A percentile compares a stretch with the other conserved stretches of the same genome.
phyloP scores from a whole-genome alignment of 345 rosid species.

The Eucalyptus curtisii region DNA sequence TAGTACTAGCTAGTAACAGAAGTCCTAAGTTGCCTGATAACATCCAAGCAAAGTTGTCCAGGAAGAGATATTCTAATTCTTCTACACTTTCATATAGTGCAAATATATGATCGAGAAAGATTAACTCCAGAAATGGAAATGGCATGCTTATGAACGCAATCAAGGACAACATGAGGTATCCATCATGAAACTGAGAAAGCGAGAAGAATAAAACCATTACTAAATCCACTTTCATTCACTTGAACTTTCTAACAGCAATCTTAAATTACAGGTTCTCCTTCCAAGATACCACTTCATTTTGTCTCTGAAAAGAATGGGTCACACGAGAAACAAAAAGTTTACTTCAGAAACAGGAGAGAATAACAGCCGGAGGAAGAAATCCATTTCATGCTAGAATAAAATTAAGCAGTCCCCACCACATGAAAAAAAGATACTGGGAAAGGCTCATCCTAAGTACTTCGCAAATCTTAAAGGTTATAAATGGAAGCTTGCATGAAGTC shows the following conservation, averaged over 20 bases:
- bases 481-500: neutral
- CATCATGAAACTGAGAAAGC: neutral
- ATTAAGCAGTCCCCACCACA: neutral
- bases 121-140: neutral
- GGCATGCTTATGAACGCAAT: neutral
- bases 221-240: neutral
- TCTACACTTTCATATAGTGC: neutral
- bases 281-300: neutral
- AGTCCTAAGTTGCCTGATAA: neutral
- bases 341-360: neutral
- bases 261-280: neutral
- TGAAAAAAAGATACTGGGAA: neutral
- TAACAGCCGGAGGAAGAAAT: neutral
- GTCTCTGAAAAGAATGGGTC: neutral
- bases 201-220: neutral
- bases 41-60: neutral
- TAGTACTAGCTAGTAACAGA: neutral
- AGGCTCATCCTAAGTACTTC: neutral
- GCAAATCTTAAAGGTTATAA: neutral
- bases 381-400: neutral
- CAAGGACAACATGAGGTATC: neutral
- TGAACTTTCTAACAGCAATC: neutral
- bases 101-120: neutral
- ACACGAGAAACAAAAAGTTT: neutral
- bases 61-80: neutral